These are phyloP conservation scores for Lasiodiplodia theobromae DNA, from an alignment of 2,329 filamentous ascomycete species.

Conservation along the genomic window DNA sequence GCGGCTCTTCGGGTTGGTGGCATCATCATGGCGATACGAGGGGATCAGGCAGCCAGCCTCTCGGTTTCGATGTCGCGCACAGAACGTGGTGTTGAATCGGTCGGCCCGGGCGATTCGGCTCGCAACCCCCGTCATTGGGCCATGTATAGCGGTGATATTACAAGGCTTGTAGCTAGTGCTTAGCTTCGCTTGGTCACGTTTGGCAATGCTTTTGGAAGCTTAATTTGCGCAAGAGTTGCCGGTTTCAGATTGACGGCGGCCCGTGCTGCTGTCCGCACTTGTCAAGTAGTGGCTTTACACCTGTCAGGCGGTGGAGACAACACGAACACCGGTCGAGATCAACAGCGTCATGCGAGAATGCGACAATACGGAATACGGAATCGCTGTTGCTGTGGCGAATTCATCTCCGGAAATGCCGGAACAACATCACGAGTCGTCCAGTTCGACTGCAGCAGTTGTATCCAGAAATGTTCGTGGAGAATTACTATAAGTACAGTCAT, in stretches of 20 bases:
- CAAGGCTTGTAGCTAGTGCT: background rate
- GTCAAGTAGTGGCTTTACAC: background rate
- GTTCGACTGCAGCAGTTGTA: no score
- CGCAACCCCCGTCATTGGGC: background rate
- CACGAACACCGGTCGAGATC: no score
- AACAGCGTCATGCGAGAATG: background rate
- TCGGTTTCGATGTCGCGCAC: background rate
- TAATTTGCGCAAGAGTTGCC: background rate
- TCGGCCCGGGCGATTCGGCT: background rate
- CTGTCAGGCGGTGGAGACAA: no score
- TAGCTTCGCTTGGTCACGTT: background rate
- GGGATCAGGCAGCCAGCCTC: no score
- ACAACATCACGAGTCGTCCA: no score
- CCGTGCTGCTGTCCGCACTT: background rate
- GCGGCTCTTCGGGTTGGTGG: no score
- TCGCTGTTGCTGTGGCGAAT: no score
- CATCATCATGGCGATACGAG: no score
- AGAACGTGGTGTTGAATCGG: no score
- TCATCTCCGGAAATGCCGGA: background rate
- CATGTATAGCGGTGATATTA: background rate
- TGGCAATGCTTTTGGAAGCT: background rate
- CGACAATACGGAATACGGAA: background rate
- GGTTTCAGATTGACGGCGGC: background rate
- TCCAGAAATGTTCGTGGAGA: no score
- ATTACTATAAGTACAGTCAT: background rate